These are phyloP conservation scores for Cladophialophora exuberans DNA, from an alignment of 2,329 filamentous ascomycete species.

Conservation along the genomic window DNA sequence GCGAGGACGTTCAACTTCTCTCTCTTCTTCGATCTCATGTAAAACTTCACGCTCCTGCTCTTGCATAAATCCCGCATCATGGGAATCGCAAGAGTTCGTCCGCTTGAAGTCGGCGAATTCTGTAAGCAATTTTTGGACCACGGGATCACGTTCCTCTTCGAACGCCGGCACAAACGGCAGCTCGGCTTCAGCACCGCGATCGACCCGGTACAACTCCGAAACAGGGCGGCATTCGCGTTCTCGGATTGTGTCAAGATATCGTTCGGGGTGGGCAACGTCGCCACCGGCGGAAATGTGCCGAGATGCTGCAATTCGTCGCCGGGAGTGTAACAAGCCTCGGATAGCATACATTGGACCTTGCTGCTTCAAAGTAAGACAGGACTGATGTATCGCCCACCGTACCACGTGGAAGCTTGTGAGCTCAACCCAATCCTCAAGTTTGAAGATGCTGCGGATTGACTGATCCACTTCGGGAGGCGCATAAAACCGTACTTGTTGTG, in stretches of 20 bases:
- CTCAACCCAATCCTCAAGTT: conserved; percentile 9
- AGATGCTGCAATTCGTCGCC: conserved; percentile 36
- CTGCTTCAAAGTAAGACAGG: conserved; percentile 53
- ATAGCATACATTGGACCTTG: conserved; percentile 63
- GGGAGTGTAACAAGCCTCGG: conserved; percentile 58
- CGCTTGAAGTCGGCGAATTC: conserved; percentile 46
- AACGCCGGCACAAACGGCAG: conserved; percentile 4
- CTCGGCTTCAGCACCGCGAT: background rate
- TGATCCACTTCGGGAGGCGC: conserved; percentile 61
- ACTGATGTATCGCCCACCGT: conserved; percentile 63
- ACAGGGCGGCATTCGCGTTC: conserved; percentile 60
- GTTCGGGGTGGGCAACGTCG: background rate
- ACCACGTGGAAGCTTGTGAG: conserved; percentile 59
- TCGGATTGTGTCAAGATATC: conserved; percentile 46
- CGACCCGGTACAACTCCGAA: conserved; percentile 56
- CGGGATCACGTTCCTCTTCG: conserved; percentile 35
- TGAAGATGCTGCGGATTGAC: conserved; percentile 50
- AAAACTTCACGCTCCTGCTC: conserved; percentile 69
- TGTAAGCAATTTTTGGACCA: conserved; percentile 36
- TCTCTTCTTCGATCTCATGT: conserved; percentile 65
- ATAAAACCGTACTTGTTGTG: conserved; percentile 67
- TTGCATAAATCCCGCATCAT: conserved; percentile 55
- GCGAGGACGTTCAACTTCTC: conserved; percentile 56
- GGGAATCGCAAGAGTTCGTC: conserved; percentile 40
- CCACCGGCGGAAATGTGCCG: background rate